A percentile compares a stretch with the other conserved stretches of the same genome.
Conservation (phyloP, 1,284 basidiomycete species). For the Cystobasidium slooffiae region DNA sequence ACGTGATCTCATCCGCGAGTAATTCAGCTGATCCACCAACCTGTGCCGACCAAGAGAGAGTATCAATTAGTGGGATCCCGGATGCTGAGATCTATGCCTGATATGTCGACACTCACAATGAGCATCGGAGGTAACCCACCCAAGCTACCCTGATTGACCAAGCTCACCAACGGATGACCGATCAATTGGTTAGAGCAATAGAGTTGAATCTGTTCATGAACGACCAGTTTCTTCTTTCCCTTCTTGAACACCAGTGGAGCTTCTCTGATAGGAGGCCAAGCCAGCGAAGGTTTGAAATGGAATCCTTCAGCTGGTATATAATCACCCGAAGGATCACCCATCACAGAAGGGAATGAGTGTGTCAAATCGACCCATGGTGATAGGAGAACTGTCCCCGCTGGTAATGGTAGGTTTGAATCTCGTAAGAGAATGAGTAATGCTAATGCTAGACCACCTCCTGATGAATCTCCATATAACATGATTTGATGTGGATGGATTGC, state of each 20-base stretch:
- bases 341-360: constrained; percentile 33
- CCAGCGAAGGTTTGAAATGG: constrained; percentile 57
- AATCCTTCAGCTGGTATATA: constrained; percentile 53
- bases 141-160: constrained; percentile 60
- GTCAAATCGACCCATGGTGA: constrained; percentile 51
- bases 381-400: constrained; percentile 44
- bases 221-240: constrained; percentile 49
- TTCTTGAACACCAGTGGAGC: constrained; percentile 55
- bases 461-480: constrained; percentile 56
- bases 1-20: constrained; percentile 59
- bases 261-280: constrained; percentile 58
- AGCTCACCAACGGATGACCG: constrained; percentile 61
- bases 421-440: constrained; percentile 56
- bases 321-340: constrained; percentile 23
- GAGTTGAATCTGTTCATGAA: constrained; percentile 61
- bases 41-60: constrained; percentile 41
- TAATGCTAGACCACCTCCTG: constrained; percentile 56
- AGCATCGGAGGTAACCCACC: constrained; percentile 62
- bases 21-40: constrained; percentile 60
- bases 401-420: constrained; percentile 49
- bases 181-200: constrained; percentile 62
- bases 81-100: too few species aligned
- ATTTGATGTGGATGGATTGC: constrained; percentile 46
- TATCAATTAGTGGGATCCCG: too few species aligned
- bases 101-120: constrained; percentile 55